A percentile compares a stretch with the other conserved stretches of the same genome.
These are phyloP conservation scores for Chenopodium album DNA, from an alignment of 148 eudicot genomes.

Conservation along the genomic window DNA sequence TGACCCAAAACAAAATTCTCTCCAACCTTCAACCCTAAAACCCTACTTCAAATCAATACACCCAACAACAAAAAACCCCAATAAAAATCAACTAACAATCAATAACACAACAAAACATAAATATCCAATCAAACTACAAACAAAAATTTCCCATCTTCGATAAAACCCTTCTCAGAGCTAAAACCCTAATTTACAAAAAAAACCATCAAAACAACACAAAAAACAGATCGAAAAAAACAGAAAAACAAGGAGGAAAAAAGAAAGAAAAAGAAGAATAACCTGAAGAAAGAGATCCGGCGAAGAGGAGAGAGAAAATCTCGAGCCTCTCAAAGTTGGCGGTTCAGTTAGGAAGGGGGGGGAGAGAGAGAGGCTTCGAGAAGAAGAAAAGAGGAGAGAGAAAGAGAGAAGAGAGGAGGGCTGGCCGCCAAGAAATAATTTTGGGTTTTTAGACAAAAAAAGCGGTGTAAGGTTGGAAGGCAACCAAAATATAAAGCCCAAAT, in stretches of 20 bases:
- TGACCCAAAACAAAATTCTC: neutral
- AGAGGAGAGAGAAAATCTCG: neutral
- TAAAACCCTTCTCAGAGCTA: neutral
- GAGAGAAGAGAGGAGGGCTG: neutral
- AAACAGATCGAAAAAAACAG: constrained; percentile 1
- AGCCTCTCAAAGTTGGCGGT: constrained; percentile 17
- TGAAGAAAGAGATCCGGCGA: constrained; percentile 18
- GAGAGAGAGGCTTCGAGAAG: constrained; percentile 28
- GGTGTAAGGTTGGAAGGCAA: neutral
- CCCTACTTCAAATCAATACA: constrained; percentile 9
- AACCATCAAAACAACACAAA: neutral
- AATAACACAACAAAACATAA: neutral
- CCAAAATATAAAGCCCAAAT: constrained; percentile 15
- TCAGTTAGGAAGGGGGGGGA: neutral
- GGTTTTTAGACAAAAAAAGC: constrained; percentile 13
- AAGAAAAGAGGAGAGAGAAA: neutral
- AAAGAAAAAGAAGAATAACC: neutral
- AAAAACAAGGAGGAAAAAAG: neutral
- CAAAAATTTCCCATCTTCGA: neutral
- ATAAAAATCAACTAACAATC: neutral
- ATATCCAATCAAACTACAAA: neutral
- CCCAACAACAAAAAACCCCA: no score
- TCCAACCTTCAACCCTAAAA: neutral
- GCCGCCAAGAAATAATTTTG: constrained; percentile 20
- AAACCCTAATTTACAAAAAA: constrained; percentile 9